Percentiles rank a stretch among this genome's conserved stretches.
Evolutionary conservation across 768 basidiomycete species (phyloP).

Genomic region (Rhodotorula sphaerocarpa): DNA sequence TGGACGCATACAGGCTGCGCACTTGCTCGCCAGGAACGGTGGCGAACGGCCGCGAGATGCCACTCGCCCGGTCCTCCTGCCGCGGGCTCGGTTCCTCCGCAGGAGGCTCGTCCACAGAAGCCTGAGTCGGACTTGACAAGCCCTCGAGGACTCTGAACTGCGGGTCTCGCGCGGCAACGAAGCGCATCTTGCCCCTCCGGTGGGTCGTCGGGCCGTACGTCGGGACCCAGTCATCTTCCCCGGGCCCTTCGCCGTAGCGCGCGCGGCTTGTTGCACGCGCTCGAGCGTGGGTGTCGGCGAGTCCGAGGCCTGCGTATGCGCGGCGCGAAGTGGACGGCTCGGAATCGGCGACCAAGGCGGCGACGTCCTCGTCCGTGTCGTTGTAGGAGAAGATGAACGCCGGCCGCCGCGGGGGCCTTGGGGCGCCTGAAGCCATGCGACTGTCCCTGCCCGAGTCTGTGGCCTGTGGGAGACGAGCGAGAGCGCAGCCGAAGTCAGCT

Average conservation of each 20-base stretch:
- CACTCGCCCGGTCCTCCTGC: too few species aligned
- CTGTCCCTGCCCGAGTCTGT: too few species aligned
- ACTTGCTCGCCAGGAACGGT: too few species aligned
- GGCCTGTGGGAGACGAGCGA: too few species aligned
- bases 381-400: constrained; percentile 26
- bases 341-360: not conserved
- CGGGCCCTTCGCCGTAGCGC: not conserved
- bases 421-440: too few species aligned
- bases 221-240: constrained; percentile 19
- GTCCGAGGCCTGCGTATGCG: not conserved
- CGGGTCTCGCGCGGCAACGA: constrained; percentile 1
- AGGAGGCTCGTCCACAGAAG: too few species aligned
- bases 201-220: constrained; percentile 21
- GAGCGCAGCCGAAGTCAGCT: too few species aligned
- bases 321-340: not conserved
- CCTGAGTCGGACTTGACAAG: too few species aligned
- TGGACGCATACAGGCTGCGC: not conserved
- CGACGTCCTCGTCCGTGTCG: not conserved
- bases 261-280: too few species aligned
- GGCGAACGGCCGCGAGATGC: too few species aligned
- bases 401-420: not conserved
- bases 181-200: constrained; percentile 10
- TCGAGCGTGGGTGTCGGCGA: not conserved
- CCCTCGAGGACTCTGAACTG: not conserved
- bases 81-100: too few species aligned